phyloP scores from a whole-genome alignment of 352 stramenopile species.

The Pythium oligandrum region DNA sequence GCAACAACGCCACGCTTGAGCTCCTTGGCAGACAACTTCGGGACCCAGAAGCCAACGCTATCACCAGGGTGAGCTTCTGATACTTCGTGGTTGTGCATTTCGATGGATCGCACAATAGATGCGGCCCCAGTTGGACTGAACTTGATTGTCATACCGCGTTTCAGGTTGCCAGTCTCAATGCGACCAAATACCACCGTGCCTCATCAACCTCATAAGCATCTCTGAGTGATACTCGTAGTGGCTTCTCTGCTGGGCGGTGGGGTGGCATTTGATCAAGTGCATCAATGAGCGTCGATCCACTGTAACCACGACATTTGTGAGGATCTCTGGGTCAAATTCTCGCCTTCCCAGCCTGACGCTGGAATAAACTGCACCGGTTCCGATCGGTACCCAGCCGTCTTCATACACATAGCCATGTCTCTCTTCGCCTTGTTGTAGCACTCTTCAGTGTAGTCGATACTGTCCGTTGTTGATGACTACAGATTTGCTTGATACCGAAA shows the following conservation, averaged over 20 bases:
- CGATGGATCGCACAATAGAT: constrained; percentile 95
- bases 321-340: constrained; percentile 97
- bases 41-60: constrained; percentile 98
- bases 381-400: constrained; percentile 96
- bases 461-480: constrained; percentile 98
- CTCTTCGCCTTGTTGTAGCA: constrained; percentile 94
- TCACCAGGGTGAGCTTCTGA: constrained; percentile 90
- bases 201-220: constrained; percentile 98
- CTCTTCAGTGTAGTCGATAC: constrained; percentile 87
- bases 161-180: constrained; percentile 96
- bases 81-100: constrained; percentile 96
- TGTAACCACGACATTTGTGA: constrained; percentile 98
- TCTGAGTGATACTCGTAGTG: constrained; percentile 94
- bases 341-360: constrained; percentile 95
- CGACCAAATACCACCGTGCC: constrained; percentile 95
- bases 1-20: constrained; percentile 92
- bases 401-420: constrained; percentile 90
- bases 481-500: constrained; percentile 97
- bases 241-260: constrained; percentile 91
- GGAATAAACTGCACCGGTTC: constrained; percentile 95
- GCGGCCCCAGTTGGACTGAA: constrained; percentile 90
- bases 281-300: constrained; percentile 88
- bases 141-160: constrained; percentile 88
- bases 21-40: constrained; percentile 94
- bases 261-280: constrained; percentile 91